Evolutionary conservation across 768 basidiomycete genomes (phyloP), one percentile per base, ranked within the genome.

Genomic region (Psilocybe subaeruginosa): DNA sequence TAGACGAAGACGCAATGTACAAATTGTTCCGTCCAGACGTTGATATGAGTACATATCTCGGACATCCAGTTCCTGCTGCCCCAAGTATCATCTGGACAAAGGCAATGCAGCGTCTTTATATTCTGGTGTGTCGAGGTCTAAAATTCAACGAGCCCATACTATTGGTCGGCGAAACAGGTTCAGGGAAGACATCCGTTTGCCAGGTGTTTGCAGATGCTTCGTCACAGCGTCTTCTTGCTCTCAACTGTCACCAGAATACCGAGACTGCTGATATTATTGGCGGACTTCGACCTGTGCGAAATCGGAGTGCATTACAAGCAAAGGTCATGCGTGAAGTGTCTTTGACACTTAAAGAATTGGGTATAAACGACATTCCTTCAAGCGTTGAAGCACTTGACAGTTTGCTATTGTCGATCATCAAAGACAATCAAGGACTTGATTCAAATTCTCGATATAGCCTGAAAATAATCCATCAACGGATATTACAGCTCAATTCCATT

Each of bases 221-320:
- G 23, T 74, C 75, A 27, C 86, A 86, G 68, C 77, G 72, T 37
- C 78, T 99, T 29, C 78, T 89, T 66, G 80, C 87, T 3, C 84
- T 99, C 64, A 99, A 93, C 66, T 99, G 97, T 69, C 97, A 99
- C 72, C 95, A 97, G 74, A 98, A 97, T 70, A 99, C 96, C 29
- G 97, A 99, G 77, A 97, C 97, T 0, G 93, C 96, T 9, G 97
- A 99, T 72, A 80, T 99, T 23, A 93, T 99, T 54, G 97, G 97
- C 17, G 93, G 95, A 39, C 84, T 97, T 65, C 85, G 97, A 35
- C 97, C 97, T 4, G 78, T 93, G 9, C 87, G 97, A 31, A 93
- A 93, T 74, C 86, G 92, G 19, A 77, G 78, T 17, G 74, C 84
- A 4, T 60, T 80, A 9, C 83, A 87, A 64, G 80, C 80, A 1